Evolutionary conservation across 345 rosid species (phyloP), one percentile per base, ranked within the genome.

Genomic region (Turritis glabra): DNA sequence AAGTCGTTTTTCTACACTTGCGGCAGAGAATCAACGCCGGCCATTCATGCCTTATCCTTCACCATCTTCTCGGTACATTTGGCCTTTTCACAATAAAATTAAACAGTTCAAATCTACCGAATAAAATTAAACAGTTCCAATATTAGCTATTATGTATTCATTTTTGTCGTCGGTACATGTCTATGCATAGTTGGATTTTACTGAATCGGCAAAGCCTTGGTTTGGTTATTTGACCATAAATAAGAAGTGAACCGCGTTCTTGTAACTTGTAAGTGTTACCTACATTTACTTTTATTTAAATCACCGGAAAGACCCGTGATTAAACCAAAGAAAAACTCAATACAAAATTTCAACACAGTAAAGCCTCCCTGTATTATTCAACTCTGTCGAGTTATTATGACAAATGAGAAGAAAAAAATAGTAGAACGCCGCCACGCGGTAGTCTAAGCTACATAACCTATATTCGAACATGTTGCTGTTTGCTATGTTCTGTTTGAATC

Each of bases 21-120:
- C 77, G 71, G 76, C 62, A 43, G 25, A 52, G 62, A 63, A 72
- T 72, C 63, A 63, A 72, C 69, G 63, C 77, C 63, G 63, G 71
- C 71, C 71, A 30, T 30, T 54, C 43, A 35, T 57, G 62, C 56
- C 27, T 53, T 73, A 64, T 74, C 57, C 7, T 44, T 30, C 23
- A 21, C 15, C 35, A 52, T 52, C 43, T 73, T 73, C 38, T 54
- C 37, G 11, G 3, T 29, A 33, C 64, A 73, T 54, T 64, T 53
- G 22, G 22, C 17, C 33, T 15, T 40, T 18, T 52, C 44, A 9
- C 12, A 14, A 50, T 10, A 18, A 18, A 35, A 27, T 3, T 2
- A 7, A n/a, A 58, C 48, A 32, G 18, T 71, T 23, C 21, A 47
- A 58, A 27, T 30, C 12, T 8, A 33, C 38, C 12, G 38, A 33